phyloP scores from a whole-genome alignment of 2,329 filamentous ascomycete species.

The Taxawa tesnikishii region DNA sequence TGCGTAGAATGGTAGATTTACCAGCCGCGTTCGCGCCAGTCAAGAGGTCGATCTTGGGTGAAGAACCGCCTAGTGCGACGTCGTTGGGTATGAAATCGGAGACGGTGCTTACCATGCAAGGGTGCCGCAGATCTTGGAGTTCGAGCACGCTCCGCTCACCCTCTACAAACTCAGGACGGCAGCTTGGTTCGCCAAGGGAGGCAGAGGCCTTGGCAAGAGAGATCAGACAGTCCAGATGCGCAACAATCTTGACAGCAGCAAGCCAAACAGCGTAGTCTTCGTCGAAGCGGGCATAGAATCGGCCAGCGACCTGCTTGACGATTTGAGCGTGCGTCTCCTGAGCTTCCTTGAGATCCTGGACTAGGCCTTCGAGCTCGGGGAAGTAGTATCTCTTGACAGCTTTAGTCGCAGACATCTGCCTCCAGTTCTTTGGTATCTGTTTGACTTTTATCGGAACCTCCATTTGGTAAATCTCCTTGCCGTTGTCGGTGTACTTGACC shows the following conservation, averaged over 20 bases:
- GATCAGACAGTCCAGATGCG: constrained; percentile 89
- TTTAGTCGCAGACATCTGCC: constrained; percentile 90
- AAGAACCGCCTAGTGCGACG: constrained; percentile 68
- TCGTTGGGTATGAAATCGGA: constrained; percentile 96
- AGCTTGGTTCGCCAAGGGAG: constrained; percentile 73
- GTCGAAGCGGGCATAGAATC: constrained; percentile 83
- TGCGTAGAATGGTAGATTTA: constrained; percentile 90
- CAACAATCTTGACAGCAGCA: constrained; percentile 75
- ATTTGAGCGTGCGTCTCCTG: constrained; percentile 91
- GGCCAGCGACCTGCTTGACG: constrained; percentile 68
- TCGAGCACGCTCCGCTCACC: constrained; percentile 64
- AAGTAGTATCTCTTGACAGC: constrained; percentile 93
- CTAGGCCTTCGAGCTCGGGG: constrained; percentile 64
- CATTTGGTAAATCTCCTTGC: constrained; percentile 94
- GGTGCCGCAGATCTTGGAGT: constrained; percentile 84
- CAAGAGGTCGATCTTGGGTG: constrained; percentile 75
- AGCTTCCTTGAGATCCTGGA: constrained; percentile 81
- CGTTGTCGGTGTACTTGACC: constrained; percentile 53
- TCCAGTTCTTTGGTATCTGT: constrained; percentile 68
- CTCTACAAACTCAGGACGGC: constrained; percentile 77
- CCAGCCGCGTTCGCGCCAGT: constrained; percentile 95
- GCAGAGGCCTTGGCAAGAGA: constrained; percentile 82
- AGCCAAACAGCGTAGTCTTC: constrained; percentile 77
- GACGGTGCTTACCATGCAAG: constrained; percentile 82
- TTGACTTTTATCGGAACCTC: constrained; percentile 80